Evolutionary conservation across 768 basidiomycete species (phyloP).

Genomic region (Hysterangium stoloniferum): DNA sequence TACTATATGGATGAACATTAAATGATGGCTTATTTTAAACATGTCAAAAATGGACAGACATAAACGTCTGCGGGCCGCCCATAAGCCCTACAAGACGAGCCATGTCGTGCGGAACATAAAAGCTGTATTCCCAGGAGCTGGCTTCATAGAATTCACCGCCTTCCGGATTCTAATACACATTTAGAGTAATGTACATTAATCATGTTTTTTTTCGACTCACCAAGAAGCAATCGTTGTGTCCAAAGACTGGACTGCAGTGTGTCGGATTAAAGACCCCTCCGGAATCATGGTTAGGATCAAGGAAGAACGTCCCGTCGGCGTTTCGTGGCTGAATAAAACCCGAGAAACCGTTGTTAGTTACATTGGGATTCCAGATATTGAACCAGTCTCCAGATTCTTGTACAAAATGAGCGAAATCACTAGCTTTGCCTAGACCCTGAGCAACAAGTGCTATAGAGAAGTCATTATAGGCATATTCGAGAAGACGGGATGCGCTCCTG

Average conservation of each 20-base stretch:
- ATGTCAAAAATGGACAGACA: background rate
- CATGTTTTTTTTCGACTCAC: background rate
- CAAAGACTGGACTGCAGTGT: conserved; percentile 14
- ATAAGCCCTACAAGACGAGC: conserved; percentile 11
- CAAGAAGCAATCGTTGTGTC: conserved; percentile 14
- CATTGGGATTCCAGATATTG: conserved; percentile 15
- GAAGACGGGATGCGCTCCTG: conserved; percentile 16
- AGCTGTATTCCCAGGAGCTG: conserved; percentile 16
- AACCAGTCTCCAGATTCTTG: conserved; percentile 13
- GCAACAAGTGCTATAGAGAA: conserved; percentile 16
- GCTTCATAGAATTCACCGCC: conserved; percentile 15
- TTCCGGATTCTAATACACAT: background rate
- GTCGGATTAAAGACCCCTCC: conserved; percentile 12
- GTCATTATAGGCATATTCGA: conserved; percentile 18
- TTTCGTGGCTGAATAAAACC: conserved; percentile 17
- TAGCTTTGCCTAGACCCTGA: conserved; percentile 8
- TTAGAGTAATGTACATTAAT: background rate
- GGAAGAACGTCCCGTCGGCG: conserved; percentile 11
- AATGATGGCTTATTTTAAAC: background rate
- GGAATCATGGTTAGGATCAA: conserved; percentile 4
- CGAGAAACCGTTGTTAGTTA: conserved; percentile 10
- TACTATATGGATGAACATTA: background rate
- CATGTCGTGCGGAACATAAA: conserved; percentile 18
- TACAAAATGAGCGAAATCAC: conserved; percentile 6
- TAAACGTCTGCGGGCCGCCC: conserved; percentile 13